Base-by-base conservation (phyloP, 768 basidiomycete genomes). In the Hygrophoropsis aurantiaca region DNA sequence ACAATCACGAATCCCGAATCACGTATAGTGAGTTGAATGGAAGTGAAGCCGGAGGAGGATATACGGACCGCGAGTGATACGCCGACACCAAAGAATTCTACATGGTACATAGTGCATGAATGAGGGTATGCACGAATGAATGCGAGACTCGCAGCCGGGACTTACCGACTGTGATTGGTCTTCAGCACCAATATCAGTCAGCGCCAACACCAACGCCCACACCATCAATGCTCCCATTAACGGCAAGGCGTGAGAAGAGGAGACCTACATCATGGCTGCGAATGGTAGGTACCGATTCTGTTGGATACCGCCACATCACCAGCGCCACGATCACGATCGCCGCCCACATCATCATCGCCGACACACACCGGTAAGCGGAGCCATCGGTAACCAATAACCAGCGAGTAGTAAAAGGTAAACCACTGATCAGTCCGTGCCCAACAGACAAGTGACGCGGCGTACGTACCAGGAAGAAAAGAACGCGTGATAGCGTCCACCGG, bases 201-300 rank as follows among this genome's bases (percentile, higher is more conserved):
- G n/a, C n/a, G n/a, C n/a, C n/a, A 21, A 37, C 21, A 44, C 21
- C 6, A 9, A 8, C 18, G 15, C n/a, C 36, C 21, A 40, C 7
- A 8, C 4, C n/a, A 11, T 37, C 9, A 11, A 9, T 40, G 36
- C 23, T n/a, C n/a, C n/a, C n/a, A n/a, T n/a, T n/a, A n/a, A n/a
- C n/a, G n/a, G n/a, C n/a, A n/a, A n/a, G n/a, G n/a, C n/a, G n/a
- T n/a, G 24, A 10, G 33, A 33, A 10, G 11, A 33, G 30, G 27
- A 30, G 3, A 44, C 48, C n/a, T 25, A 49, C 48, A 32, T 39
- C 48, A 49, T 49, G 34, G 24, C 13, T 21, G 19, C 3, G 3
- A 49, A 30, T 15, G 48, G 48, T 36, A 49, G 45, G 23, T 49
- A 49, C 19, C 43, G 48, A 32, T 45, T 49, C 48, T 49, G 37